Conservation (phyloP, 2,329 filamentous ascomycete species). For the Dothidotthia symphoricarpi region DNA sequence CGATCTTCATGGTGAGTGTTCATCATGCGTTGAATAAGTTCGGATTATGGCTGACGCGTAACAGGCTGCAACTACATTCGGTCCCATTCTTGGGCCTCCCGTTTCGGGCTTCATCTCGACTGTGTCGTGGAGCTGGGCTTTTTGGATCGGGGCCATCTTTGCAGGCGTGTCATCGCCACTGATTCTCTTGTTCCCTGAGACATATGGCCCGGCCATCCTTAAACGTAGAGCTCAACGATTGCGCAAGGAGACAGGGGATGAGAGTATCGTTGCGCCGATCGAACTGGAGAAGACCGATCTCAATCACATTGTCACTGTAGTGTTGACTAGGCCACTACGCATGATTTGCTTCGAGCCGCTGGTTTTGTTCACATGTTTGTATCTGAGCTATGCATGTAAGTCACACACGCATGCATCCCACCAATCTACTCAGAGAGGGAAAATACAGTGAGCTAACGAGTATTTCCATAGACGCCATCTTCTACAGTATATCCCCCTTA, state of each 20-base stretch:
- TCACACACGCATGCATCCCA: conserved; percentile 1
- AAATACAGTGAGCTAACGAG: neutral
- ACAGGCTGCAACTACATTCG: conserved; percentile 62
- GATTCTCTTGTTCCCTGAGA: conserved; percentile 60
- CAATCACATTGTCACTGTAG: conserved; percentile 63
- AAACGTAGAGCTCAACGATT: conserved; percentile 56
- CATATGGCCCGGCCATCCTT: conserved; percentile 48
- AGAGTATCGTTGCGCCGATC: conserved; percentile 57
- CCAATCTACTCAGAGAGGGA: no score
- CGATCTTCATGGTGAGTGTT: conserved; percentile 29
- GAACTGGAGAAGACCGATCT: conserved; percentile 62
- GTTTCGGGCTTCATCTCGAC: conserved; percentile 62
- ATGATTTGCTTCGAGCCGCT: conserved; percentile 76
- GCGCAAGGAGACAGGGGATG: conserved; percentile 55
- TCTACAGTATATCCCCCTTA: no score
- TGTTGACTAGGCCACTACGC: conserved; percentile 67
- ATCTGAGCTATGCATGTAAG: conserved; percentile 61
- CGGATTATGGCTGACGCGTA: conserved; percentile 18
- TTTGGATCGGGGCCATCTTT: conserved; percentile 69
- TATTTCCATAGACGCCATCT: conserved; percentile 47
- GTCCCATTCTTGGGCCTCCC: conserved; percentile 65
- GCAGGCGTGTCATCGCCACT: conserved; percentile 62
- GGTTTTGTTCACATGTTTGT: conserved; percentile 68
- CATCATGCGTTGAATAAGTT: neutral
- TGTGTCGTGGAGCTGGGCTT: conserved; percentile 68